Conservation (phyloP, 1,139 yeast genomes). For the Kurtzmaniella quercitrusa region DNA sequence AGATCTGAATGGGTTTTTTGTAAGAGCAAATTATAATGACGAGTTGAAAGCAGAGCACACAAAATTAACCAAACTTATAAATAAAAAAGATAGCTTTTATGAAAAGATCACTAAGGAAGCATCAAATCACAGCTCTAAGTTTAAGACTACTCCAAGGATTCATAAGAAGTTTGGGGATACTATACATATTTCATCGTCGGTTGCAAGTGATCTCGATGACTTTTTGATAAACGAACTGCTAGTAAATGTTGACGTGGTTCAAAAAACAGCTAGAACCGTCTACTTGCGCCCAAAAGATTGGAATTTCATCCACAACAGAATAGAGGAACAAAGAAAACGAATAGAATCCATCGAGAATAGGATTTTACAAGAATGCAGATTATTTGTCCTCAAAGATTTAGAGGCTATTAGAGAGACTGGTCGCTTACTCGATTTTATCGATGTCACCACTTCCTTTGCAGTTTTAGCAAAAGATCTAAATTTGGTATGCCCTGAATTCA, state of each 20-base stretch:
- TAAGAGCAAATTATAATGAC: constrained; percentile 26
- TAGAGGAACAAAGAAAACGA: constrained; percentile 21
- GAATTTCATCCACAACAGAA: constrained; percentile 25
- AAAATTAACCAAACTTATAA: constrained; percentile 25
- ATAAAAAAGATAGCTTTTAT: constrained; percentile 21
- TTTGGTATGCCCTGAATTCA: constrained; percentile 64
- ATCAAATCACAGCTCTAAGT: constrained; percentile 24
- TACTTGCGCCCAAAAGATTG: constrained; percentile 31
- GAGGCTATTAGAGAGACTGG: constrained; percentile 43
- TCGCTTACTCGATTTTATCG: constrained; percentile 59
- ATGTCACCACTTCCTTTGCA: constrained; percentile 72
- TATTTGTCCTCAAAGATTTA: constrained; percentile 32
- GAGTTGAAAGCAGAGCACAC: constrained; percentile 28
- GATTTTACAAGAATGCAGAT: constrained; percentile 41
- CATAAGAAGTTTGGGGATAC: constrained; percentile 1
- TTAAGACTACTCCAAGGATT: constrained; percentile 23
- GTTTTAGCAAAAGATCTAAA: constrained; percentile 60
- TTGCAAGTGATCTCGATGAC: constrained; percentile 23
- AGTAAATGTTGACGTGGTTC: constrained; percentile 18
- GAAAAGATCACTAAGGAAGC: constrained; percentile 18
- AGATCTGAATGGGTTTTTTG: constrained; percentile 18
- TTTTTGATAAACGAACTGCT: constrained; percentile 11
- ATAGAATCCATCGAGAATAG: constrained; percentile 40
- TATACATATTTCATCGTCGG: constrained; percentile 35
- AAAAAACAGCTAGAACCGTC: constrained; percentile 26